Evolutionary conservation across 148 eudicot genomes (phyloP).

Genomic region (Chenopodium suecicum): DNA sequence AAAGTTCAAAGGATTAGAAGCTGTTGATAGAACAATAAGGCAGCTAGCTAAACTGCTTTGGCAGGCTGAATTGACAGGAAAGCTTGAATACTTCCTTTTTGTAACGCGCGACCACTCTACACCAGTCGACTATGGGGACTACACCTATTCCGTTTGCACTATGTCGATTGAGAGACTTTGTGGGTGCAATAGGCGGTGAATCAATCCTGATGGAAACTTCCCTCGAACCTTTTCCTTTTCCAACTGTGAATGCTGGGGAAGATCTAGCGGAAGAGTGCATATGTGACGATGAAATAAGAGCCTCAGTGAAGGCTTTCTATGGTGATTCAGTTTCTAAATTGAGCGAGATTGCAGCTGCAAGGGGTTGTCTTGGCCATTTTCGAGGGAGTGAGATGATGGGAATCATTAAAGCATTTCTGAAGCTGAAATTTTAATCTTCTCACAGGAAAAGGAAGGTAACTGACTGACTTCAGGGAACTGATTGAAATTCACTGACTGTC

Average conservation of each 20-base stretch:
- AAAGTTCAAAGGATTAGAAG: slow-evolving; percentile 86
- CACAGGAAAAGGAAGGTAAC: slow-evolving; percentile 8
- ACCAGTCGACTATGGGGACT: slow-evolving; percentile 97
- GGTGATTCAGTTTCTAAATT: slow-evolving; percentile 71
- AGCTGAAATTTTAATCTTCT: slow-evolving; percentile 36
- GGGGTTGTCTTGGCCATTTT: slow-evolving; percentile 93
- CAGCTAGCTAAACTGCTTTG: slow-evolving; percentile 85
- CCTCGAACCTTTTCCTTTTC: slow-evolving; percentile 83
- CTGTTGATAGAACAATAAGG: slow-evolving; percentile 74
- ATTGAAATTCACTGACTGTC: not conserved
- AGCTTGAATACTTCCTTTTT: slow-evolving; percentile 62
- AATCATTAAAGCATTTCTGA: slow-evolving; percentile 63
- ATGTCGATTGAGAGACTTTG: slow-evolving; percentile 77
- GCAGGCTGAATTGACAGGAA: slow-evolving; percentile 76
- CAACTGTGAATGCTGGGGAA: slow-evolving; percentile 56
- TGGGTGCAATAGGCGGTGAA: slow-evolving; percentile 82
- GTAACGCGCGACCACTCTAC: slow-evolving; percentile 96
- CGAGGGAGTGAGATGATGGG: slow-evolving; percentile 98
- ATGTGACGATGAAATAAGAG: slow-evolving; percentile 26
- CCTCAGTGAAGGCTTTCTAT: slow-evolving; percentile 34
- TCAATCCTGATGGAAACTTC: slow-evolving; percentile 46
- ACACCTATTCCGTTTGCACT: slow-evolving; percentile 87
- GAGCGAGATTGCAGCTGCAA: slow-evolving; percentile 73
- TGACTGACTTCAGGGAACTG: not conserved
- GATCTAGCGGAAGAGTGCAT: slow-evolving; percentile 38